A percentile compares a stretch with the other conserved stretches of the same genome.
Evolutionary conservation across 2,329 filamentous ascomycete genomes (phyloP).

Genomic region (Colletotrichum euphorbiae): DNA sequence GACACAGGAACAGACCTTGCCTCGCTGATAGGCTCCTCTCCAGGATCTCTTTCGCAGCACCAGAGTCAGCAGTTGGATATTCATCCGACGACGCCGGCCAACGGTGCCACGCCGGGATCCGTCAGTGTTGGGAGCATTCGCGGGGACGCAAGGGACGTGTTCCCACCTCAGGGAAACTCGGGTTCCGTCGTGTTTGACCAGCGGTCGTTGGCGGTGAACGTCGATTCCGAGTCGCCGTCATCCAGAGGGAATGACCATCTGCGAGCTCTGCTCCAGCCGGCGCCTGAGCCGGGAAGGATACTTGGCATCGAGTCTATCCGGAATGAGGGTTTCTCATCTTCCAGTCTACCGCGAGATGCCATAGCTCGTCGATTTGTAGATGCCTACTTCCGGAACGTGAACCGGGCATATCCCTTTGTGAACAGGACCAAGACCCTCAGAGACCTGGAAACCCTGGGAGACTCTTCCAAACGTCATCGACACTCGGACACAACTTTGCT

Average conservation of each 20-base stretch:
- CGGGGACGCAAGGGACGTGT: constrained; percentile 14
- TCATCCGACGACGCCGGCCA: constrained; percentile 19
- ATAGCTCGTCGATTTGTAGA: constrained; percentile 52
- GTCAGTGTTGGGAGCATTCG: constrained; percentile 26
- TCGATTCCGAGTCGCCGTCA: constrained; percentile 25
- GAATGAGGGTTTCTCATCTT: constrained; percentile 22
- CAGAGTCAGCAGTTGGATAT: constrained; percentile 10
- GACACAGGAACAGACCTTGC: constrained; percentile 51
- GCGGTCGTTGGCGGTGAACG: constrained; percentile 22
- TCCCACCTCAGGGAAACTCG: neutral
- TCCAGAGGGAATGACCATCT: constrained; percentile 26
- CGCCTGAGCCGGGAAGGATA: constrained; percentile 24
- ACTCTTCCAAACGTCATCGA: constrained; percentile 42
- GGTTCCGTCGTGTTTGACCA: constrained; percentile 17
- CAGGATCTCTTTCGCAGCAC: neutral
- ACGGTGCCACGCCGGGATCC: constrained; percentile 32
- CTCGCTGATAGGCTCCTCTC: constrained; percentile 31
- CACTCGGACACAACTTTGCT: constrained; percentile 51
- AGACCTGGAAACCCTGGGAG: constrained; percentile 48
- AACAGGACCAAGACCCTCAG: constrained; percentile 50
- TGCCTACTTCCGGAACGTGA: constrained; percentile 59
- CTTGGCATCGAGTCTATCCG: constrained; percentile 31
- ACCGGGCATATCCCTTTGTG: constrained; percentile 59
- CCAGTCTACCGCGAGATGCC: constrained; percentile 42
- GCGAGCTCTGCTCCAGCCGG: constrained; percentile 30